Evolutionary conservation across 768 basidiomycete species (phyloP), one percentile per base, ranked within the genome.

Genomic region (Termitomyces sp.): DNA sequence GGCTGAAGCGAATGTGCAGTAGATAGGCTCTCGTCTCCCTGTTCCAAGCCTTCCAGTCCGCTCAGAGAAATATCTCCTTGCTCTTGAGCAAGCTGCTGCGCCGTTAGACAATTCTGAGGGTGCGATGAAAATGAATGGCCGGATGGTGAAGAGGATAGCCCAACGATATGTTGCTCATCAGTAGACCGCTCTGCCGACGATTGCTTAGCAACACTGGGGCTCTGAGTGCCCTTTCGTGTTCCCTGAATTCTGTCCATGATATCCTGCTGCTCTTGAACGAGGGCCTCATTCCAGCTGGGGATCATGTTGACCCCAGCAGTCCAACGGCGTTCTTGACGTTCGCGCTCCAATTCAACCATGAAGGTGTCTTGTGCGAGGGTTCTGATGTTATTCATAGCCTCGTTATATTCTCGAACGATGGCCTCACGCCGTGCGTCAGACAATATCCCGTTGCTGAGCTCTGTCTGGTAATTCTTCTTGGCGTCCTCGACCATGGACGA

Each of bases 401-500:
- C 64, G 18, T 70, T 62, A 63, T 79, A 77, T 39, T 83, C 77
- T 0, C 65, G 53, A 9, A 62, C 64, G 36, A 82, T 65, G n/a
- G 68, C 70, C 14, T 78, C 70, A 6, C 78, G 70, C 22, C 56
- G 64, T 22, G 65, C 64, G 24, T 52, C 52, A 14, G 66, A 72
- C 18, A 74, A 63, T 67, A 80, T 60, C 56, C 68, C 65, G 70
- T 78, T 69, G 65, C 76, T 75, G 14, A 90, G 72, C 66, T 83
- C 79, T 16, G 72, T 69, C 36, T 83, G 76, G 37, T 83, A 70
- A 57, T 81, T 83, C 57, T 82, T 78, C 71, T 85, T 85, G 20
- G 89, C 83, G 58, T 87, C 87, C 55, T 85, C 79, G 59, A 88
- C 67, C 74, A 81, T 76, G 32, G 65, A 55, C 49, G 68, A 55